These are phyloP conservation scores for Hypericum androsaemum DNA, from an alignment of 345 rosid genomes.

Conservation along the genomic window DNA sequence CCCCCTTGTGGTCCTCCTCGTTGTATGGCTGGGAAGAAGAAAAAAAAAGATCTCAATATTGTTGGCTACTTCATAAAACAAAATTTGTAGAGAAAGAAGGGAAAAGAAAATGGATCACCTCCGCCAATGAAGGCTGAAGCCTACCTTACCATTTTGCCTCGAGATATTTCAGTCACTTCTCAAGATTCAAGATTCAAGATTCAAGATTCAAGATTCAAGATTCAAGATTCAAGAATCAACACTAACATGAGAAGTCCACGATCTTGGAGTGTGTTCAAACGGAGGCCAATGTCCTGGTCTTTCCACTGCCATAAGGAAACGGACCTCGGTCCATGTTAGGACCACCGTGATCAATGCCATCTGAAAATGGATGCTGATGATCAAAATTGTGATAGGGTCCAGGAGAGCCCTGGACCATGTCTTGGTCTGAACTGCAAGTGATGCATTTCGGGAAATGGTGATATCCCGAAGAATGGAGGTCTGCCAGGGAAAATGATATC, in stretches of 20 bases:
- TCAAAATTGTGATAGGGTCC: constrained; percentile 32
- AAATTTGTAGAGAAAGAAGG: background rate
- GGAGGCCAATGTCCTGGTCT: constrained; percentile 56
- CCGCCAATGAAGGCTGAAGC: too few species aligned
- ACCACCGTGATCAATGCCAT: constrained; percentile 30
- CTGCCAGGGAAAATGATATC: constrained; percentile 54
- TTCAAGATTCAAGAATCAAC: constrained; percentile 4
- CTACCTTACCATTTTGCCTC: too few species aligned
- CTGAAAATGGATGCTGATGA: constrained; percentile 38
- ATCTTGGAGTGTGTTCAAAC: constrained; percentile 65
- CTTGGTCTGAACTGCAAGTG: constrained; percentile 64
- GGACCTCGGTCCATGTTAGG: constrained; percentile 30
- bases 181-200: constrained; percentile 8
- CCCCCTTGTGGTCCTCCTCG: constrained; percentile 41
- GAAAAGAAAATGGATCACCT: background rate
- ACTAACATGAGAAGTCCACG: constrained; percentile 66
- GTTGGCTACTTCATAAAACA: background rate
- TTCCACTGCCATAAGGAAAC: constrained; percentile 35
- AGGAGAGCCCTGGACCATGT: constrained; percentile 37
- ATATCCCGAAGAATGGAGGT: constrained; percentile 36
- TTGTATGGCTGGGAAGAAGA: constrained; percentile 31
- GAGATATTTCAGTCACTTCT: too few species aligned
- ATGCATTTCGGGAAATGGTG: constrained; percentile 58
- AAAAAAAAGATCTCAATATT: background rate
- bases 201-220: background rate